Base-by-base conservation (phyloP, 176 grass and related monocot species). In the Oryza coarctata region DNA sequence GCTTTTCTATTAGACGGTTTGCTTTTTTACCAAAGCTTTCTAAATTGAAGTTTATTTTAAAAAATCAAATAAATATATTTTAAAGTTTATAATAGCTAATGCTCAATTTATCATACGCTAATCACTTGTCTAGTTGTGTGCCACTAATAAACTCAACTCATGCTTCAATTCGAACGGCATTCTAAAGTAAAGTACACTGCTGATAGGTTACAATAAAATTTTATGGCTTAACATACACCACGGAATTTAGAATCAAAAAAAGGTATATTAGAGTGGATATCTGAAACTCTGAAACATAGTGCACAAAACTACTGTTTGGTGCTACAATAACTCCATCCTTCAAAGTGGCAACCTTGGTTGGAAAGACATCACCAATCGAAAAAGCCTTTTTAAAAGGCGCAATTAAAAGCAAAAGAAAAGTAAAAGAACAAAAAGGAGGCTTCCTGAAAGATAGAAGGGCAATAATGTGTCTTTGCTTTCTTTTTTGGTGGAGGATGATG, bases 391-490 rank as follows among this genome's bases (percentile, higher is more conserved):
- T 32, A 18, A 67, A 79, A 45, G 35, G 60, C 18, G 23, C 5
- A 32, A 65, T 26, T 70, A 76, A 31, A 12, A 76, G 55, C 73
- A 77, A 50, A 87, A 65, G n/a, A 30, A 2, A 49, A 39, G 23
- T 12, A 38, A 62, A 71, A 68, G 15, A 58, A 70, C 4, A 63
- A 63, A 50, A 47, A 62, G 12, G 33, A 20, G 12, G 30, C 39
- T 83, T 13, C 39, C 11, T 73, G 71, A 79, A 79, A 79, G 83
- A 72, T 36, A 79, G 62, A 77, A 78, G 75, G 14, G 14, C 6
- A 64, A 29, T n/a, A 71, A 22, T 38, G 66, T 72, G 83, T 3
- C 36, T 72, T 30, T 17, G 28, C 81, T 88, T 88, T 75, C 12
- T 25, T 71, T 65, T 27, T 73, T 43, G 25, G 86, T 75, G 81